Evolutionary conservation across 768 basidiomycete genomes (phyloP), one percentile per base, ranked within the genome.

Genomic region (Boletus rex-veris): DNA sequence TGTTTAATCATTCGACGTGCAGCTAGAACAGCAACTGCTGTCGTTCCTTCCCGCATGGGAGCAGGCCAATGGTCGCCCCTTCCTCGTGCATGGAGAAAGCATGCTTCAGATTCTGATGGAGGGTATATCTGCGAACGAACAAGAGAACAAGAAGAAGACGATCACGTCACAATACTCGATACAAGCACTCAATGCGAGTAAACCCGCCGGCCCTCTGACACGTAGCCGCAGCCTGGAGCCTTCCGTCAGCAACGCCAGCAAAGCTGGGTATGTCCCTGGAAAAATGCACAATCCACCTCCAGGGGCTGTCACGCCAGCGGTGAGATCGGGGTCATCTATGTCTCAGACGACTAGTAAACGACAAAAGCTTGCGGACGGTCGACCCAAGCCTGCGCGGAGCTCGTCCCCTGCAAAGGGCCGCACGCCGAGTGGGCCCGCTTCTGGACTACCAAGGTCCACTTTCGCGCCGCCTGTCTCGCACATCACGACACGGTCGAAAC

Each of bases 21-120:
- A 98, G 95, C 80, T 98, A 54, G 94, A 98, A 72, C 84, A 86
- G 66, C 93, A 98, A 56, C 78, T 99, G 3, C 73, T 96, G 5
- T 68, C 75, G 1, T 77, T 82, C 0, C 84, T 98, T 50, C 90
- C 93, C 3, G 72, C 77, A 16, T 99, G 96, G 96, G 97, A 99
- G 71, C 77, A 84, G 42, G 79, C 82, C 57, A 75, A 85, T 26
- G 81, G 81, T 0, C 78, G 83, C 15, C 77, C 83, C 1, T 98
- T 98, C 79, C 77, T 90, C 48, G 88, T 97, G 3, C 82, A 91
- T 53, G 95, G 94, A 9, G 80, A 86, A 58, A 83, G 87, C 59
- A 86, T 98, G 61, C 69, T 95, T 45, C 85, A 86, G 47, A 73
- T 87, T 47, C 81, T 99, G 37, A 81, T 86, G 75, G 85, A 90